These are phyloP conservation scores for Aspergillus felis DNA, from an alignment of 2,329 filamentous ascomycete genomes.

Conservation along the genomic window DNA sequence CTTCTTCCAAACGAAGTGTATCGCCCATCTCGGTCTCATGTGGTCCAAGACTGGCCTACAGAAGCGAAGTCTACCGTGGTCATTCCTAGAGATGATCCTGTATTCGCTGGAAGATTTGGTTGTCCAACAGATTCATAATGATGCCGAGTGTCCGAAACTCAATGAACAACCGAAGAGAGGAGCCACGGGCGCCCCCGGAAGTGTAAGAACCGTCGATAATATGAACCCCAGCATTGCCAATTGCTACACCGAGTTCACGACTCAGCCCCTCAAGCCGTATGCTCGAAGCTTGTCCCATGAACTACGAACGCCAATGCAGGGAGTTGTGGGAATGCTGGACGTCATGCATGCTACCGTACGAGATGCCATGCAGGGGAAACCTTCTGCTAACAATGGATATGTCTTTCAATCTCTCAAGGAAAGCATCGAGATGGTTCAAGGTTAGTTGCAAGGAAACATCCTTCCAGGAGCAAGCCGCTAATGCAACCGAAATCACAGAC, in stretches of 20 bases:
- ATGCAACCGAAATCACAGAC: slow-evolving; percentile 43
- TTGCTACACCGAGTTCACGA: slow-evolving; percentile 51
- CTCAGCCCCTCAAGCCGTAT: slow-evolving; percentile 66
- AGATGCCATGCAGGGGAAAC: slow-evolving; percentile 57
- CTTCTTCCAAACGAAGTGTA: slow-evolving; percentile 61
- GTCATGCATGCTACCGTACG: slow-evolving; percentile 71
- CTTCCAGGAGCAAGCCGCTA: background rate
- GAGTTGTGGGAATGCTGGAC: slow-evolving; percentile 71
- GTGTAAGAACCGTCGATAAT: slow-evolving; percentile 16
- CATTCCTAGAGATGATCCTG: slow-evolving; percentile 63
- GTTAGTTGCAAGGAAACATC: slow-evolving; percentile 30
- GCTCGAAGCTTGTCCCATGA: slow-evolving; percentile 70
- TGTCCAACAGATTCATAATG: slow-evolving; percentile 53
- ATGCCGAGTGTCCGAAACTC: slow-evolving; percentile 43
- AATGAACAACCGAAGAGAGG: slow-evolving; percentile 23
- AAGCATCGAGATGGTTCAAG: slow-evolving; percentile 69
- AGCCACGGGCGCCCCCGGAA: slow-evolving; percentile 20
- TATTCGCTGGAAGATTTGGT: slow-evolving; percentile 67
- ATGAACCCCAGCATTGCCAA: slow-evolving; percentile 49
- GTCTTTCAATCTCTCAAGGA: slow-evolving; percentile 62
- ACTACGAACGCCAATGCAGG: slow-evolving; percentile 70
- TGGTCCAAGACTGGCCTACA: slow-evolving; percentile 62
- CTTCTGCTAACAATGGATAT: slow-evolving; percentile 47
- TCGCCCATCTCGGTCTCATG: slow-evolving; percentile 68
- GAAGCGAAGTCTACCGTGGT: slow-evolving; percentile 58